Base-by-base conservation (phyloP, 768 basidiomycete species). In the Lactarius hengduanensis region DNA sequence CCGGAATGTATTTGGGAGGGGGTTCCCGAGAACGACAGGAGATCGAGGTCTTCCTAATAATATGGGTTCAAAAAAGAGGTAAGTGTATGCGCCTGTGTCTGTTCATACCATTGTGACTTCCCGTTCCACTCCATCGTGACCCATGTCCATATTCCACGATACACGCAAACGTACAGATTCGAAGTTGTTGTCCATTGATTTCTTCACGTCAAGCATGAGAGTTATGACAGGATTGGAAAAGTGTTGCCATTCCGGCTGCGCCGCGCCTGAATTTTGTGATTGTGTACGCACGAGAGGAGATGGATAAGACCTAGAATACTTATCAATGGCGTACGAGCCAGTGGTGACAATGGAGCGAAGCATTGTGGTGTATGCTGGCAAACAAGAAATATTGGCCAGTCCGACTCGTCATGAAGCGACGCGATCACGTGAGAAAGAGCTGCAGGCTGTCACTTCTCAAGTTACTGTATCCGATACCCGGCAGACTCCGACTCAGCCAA, bases 31-130 rank as follows among this genome's bases (percentile, higher is more conserved):
- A 90, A 89, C 2, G 85, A 80, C 30, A 92, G 76, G 26, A 93
- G 76, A 70, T 93, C 91, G 45, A 93, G 68, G 72, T 93, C 89
- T 76, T 93, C 91, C 91, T 93, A 73, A 32, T 11, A 50, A 60
- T 40, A 30, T 61, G 64, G 64, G 34, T 50, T 38, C 11, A 50
- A 10, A n/a, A 50, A 67, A 47, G 56, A 8, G 40, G 53, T 45
- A 63, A 22, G 68, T 63, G 53, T 61, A 57, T 47, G 56, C 32
- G 64, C 30, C 56, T 15, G 40, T 53, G 62, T 60, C 60, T 4
- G 64, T 65, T 61, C 88, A 76, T 80, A 89, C 90, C 79, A 92
- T 87, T 40, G 83, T 75, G 26, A 91, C 80, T 54, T 91, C 87
- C 63, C 80, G 78, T 62, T 84, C 81, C 64, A 74, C 74, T 11